These are phyloP conservation scores for Plasmopara viticola DNA, from an alignment of 352 stramenopile genomes.

Conservation along the genomic window DNA sequence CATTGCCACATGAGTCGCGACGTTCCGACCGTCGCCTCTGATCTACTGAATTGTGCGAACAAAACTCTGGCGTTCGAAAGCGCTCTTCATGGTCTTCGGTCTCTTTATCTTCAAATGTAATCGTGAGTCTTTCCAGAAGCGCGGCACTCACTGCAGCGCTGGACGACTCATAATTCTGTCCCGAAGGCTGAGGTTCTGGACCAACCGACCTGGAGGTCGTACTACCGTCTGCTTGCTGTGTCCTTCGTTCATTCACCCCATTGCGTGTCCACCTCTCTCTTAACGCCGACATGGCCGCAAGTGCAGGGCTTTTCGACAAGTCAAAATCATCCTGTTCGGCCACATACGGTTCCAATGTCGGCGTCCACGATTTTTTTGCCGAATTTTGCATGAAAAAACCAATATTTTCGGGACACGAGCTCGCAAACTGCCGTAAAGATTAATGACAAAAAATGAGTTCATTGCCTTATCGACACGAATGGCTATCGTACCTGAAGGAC, in stretches of 20 bases:
- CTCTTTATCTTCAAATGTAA: constrained; percentile 29
- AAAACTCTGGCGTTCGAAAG: constrained; percentile 22
- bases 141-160: constrained; percentile 28
- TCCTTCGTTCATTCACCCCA: constrained; percentile 8
- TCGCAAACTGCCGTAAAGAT: constrained; percentile 46
- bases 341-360: constrained; percentile 18
- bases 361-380: constrained; percentile 36
- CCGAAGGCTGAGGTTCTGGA: constrained; percentile 13
- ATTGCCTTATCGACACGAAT: neutral
- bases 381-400: constrained; percentile 41
- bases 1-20: constrained; percentile 43
- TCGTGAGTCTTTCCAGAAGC: constrained; percentile 29
- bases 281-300: constrained; percentile 58
- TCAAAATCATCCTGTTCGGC: constrained; percentile 52
- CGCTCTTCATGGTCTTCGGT: constrained; percentile 19
- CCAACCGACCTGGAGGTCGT: constrained; percentile 22
- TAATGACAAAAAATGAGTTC: constrained; percentile 4
- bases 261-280: constrained; percentile 29
- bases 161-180: constrained; percentile 28
- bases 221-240: constrained; percentile 17
- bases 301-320: constrained; percentile 59
- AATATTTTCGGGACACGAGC: constrained; percentile 61
- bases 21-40: constrained; percentile 31
- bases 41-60: constrained; percentile 14
- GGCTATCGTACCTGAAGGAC: constrained; percentile 34